Evolutionary conservation across 352 stramenopile species (phyloP).

Genomic region (Phytophthora europaea): DNA sequence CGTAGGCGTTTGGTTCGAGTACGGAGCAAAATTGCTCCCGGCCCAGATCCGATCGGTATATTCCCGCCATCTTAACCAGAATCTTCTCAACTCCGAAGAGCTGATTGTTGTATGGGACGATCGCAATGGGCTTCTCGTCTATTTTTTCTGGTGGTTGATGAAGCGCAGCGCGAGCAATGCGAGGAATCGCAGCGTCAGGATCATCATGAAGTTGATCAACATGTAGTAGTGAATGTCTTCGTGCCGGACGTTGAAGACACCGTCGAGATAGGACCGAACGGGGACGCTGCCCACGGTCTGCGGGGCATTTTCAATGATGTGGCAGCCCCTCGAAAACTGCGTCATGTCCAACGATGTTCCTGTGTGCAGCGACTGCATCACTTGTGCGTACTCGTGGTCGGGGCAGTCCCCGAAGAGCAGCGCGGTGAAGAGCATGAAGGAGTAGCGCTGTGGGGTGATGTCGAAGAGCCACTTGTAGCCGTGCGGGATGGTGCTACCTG

Average conservation of each 20-base stretch:
- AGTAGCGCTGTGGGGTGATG: constrained; percentile 49
- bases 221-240: constrained; percentile 47
- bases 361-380: constrained; percentile 26
- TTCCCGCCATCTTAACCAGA: neutral
- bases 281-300: constrained; percentile 31
- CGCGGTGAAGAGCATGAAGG: constrained; percentile 36
- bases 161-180: constrained; percentile 55
- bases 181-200: constrained; percentile 51
- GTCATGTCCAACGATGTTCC: constrained; percentile 27
- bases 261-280: constrained; percentile 46
- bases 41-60: neutral
- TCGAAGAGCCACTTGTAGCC: constrained; percentile 50
- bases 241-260: constrained; percentile 47
- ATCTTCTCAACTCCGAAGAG: no score
- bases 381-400: constrained; percentile 32
- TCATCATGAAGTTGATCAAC: constrained; percentile 42
- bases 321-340: constrained; percentile 38
- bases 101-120: no score
- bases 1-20: neutral
- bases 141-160: constrained; percentile 60
- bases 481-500: constrained; percentile 37
- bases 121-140: no score
- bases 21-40: constrained; percentile 3
- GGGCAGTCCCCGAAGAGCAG: constrained; percentile 42
- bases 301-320: constrained; percentile 40